phyloP scores from a whole-genome alignment of 176 grass and related monocot genomes.

The Hsuehochloa calcarea region DNA sequence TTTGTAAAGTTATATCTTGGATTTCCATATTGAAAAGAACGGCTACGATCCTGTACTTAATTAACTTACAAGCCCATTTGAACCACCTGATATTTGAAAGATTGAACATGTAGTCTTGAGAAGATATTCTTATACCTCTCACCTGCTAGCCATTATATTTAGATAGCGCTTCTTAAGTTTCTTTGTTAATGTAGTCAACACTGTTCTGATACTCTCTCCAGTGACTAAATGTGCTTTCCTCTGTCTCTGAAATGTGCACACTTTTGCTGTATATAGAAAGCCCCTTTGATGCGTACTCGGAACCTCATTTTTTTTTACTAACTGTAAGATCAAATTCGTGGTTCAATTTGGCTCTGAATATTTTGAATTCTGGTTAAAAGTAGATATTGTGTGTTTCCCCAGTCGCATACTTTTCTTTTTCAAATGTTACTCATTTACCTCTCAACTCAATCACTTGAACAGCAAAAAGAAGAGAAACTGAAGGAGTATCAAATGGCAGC shows the following conservation, averaged over 20 bases:
- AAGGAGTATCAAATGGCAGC: conserved; percentile 80
- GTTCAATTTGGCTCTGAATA: neutral
- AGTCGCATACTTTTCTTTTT: neutral
- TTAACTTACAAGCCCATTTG: neutral
- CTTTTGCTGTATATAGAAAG: neutral
- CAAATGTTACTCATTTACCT: conserved; percentile 28
- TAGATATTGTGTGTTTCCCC: neutral
- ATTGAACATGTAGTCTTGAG: neutral
- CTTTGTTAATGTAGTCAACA: neutral
- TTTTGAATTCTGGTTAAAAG: neutral
- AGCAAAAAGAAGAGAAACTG: conserved; percentile 61
- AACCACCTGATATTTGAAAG: neutral
- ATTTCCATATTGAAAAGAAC: neutral
- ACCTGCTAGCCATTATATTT: neutral
- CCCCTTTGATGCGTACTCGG: neutral
- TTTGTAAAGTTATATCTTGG: neutral
- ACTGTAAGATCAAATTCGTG: neutral
- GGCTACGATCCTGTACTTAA: neutral
- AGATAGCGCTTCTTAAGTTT: neutral
- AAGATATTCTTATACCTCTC: neutral
- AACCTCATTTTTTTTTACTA: neutral
- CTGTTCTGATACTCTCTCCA: neutral
- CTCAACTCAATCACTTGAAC: conserved; percentile 27
- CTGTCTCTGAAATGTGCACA: neutral
- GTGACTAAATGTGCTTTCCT: neutral